Evolutionary conservation across 495 filamentous ascomycete species (phyloP), one percentile per base, ranked within the genome.

Genomic region (Aspergillus ostianus): DNA sequence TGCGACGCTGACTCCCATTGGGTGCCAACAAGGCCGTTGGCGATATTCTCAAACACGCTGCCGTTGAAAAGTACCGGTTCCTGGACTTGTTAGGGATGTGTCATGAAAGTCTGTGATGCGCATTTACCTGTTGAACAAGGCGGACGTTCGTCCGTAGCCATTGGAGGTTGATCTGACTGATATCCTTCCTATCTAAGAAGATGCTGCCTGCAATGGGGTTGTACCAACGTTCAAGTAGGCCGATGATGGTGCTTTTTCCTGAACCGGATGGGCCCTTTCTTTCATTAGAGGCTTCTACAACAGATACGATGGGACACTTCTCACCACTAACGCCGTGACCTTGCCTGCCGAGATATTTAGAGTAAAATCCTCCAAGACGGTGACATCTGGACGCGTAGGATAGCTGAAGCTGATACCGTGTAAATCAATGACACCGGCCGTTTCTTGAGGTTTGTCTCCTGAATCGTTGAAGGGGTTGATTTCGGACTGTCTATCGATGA

Each of bases 141-240:
- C 88, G 83, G 49, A 97, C 89, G 45, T 95, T 85, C 57, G 87
- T 84, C 50, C 92, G 82, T 55, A 94, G 75, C 92, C 92, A 97
- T 36, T 82, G 83, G 27, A 96, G 77, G 67, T 96, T 94, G 60
- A 96, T 67, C 0, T 75, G 80, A 52, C 80, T 81, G 49, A 94
- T 81, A 60, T 89, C 83, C 46, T 87, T 82, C 13, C 86, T 91
- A 65, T 94, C 92, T 17, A 96, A 77, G 26, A 84, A 81, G 15
- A 96, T 83, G 15, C 81, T 69, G 27, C 92, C 91, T 44, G 78
- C 80, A 18, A 89, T 80, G 7, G 92, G 90, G 60, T 90, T 83
- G 68, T 96, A 97, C 67, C 93, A 96, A 47, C 92, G 77, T 67
- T 95, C 90, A 1, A 95, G 85, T n/a, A 96, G 72, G 10, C 90